These are phyloP conservation scores for Maudiozyma barnettii DNA, from an alignment of 805 yeast genomes.

Conservation along the genomic window DNA sequence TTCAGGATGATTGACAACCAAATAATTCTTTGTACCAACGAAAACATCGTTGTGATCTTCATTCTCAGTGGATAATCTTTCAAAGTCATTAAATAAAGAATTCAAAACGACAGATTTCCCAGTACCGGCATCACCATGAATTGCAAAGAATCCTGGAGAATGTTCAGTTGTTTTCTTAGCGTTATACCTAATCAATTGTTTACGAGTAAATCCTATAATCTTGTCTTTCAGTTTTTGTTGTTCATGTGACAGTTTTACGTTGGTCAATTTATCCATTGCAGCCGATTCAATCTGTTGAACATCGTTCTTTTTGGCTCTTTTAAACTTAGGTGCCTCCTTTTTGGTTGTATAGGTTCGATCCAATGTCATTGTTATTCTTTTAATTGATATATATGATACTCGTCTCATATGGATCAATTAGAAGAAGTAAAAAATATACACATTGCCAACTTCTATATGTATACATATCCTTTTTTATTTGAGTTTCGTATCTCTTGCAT, in stretches of 20 bases:
- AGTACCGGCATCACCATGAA: constrained; percentile 42
- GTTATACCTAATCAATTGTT: constrained; percentile 12
- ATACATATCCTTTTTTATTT: too few species aligned
- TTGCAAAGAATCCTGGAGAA: constrained; percentile 31
- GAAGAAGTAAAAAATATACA: too few species aligned
- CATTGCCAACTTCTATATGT: too few species aligned
- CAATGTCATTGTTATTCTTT: not conserved
- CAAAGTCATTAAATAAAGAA: constrained; percentile 36
- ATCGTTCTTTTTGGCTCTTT: constrained; percentile 22
- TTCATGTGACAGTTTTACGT: constrained; percentile 31
- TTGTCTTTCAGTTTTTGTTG: constrained; percentile 26
- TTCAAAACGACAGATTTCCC: constrained; percentile 39
- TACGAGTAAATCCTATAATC: constrained; percentile 26
- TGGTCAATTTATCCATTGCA: constrained; percentile 32
- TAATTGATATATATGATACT: not conserved
- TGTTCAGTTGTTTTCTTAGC: not conserved
- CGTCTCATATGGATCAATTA: too few species aligned
- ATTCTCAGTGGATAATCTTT: constrained; percentile 19
- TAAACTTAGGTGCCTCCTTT: not conserved
- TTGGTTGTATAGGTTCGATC: not conserved
- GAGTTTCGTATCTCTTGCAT: too few species aligned
- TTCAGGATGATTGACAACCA: constrained; percentile 41
- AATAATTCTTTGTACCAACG: constrained; percentile 28
- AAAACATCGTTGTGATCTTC: constrained; percentile 13
- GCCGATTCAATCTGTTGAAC: constrained; percentile 18